Evolutionary conservation across 2,329 filamentous ascomycete genomes (phyloP).

Genomic region (Aureobasidium pullulans): DNA sequence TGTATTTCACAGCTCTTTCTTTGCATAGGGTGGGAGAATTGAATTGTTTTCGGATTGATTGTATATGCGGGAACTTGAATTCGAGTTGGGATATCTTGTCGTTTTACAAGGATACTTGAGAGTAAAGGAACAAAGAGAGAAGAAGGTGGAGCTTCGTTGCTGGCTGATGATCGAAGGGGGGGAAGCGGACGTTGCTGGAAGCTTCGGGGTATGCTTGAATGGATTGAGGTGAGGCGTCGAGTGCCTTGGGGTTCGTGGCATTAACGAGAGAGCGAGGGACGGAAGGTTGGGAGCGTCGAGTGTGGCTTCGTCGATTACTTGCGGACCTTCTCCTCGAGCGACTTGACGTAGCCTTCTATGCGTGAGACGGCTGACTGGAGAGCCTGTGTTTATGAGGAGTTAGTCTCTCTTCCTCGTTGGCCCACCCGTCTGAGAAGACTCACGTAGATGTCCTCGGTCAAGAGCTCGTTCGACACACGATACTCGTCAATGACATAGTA

Average conservation of each 20-base stretch:
- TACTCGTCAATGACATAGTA: constrained; percentile 92
- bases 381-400: constrained; percentile 48
- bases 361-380: constrained; percentile 81
- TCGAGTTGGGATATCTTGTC: background rate
- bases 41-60: background rate
- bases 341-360: constrained; percentile 74
- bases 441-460: constrained; percentile 95
- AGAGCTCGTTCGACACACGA: constrained; percentile 82
- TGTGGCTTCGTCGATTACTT: background rate
- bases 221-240: background rate
- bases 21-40: background rate
- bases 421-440: background rate
- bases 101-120: background rate
- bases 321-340: constrained; percentile 67
- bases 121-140: background rate
- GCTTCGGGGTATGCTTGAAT: background rate
- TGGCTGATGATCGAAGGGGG: background rate
- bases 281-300: background rate
- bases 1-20: background rate
- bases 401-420: background rate
- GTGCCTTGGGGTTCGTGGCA: background rate
- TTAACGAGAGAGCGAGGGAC: background rate
- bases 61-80: background rate
- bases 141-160: background rate
- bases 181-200: background rate